A percentile compares a stretch with the other conserved stretches of the same genome.
Evolutionary conservation across 257 asterid genomes (phyloP).

Genomic region (Thymus mandschuricus): DNA sequence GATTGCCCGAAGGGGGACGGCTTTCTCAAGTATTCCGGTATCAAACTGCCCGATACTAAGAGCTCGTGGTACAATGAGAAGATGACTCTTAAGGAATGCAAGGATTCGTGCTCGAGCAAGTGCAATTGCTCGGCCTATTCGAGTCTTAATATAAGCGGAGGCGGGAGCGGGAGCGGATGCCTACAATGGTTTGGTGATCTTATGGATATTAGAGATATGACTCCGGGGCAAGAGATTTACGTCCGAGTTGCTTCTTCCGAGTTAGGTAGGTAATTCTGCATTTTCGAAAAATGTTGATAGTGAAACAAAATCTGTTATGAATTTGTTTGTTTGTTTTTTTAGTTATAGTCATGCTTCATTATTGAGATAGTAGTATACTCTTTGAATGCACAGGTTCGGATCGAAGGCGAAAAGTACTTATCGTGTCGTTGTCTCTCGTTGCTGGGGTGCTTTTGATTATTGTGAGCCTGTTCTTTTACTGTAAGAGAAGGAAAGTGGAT

Average conservation of each 20-base stretch:
- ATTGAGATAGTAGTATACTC: too few species aligned
- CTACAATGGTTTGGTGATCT: constrained; percentile 27
- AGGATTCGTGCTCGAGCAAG: neutral
- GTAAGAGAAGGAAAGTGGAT: constrained; percentile 18
- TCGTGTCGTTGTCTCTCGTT: constrained; percentile 1
- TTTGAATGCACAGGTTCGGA: neutral
- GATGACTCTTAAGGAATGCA: constrained; percentile 23
- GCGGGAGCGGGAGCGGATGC: constrained; percentile 17
- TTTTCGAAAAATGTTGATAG: too few species aligned
- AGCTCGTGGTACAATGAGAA: constrained; percentile 20
- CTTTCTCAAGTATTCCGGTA: neutral
- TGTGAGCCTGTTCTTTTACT: constrained; percentile 17
- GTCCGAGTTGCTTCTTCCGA: constrained; percentile 28
- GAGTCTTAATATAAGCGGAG: neutral
- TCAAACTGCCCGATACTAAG: constrained; percentile 27
- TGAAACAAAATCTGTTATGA: too few species aligned
- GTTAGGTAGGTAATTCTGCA: constrained; percentile 11
- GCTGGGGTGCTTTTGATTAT: constrained; percentile 16
- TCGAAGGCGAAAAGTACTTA: neutral
- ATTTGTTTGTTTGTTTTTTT: too few species aligned
- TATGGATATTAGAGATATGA: neutral
- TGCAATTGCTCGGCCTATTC: constrained; percentile 27
- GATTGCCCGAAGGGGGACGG: constrained; percentile 9
- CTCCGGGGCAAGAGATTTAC: constrained; percentile 16
- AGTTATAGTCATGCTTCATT: too few species aligned